Base-by-base conservation (phyloP, 371 early-diverging fungal genomes). In the Saksenaea vasiformis region DNA sequence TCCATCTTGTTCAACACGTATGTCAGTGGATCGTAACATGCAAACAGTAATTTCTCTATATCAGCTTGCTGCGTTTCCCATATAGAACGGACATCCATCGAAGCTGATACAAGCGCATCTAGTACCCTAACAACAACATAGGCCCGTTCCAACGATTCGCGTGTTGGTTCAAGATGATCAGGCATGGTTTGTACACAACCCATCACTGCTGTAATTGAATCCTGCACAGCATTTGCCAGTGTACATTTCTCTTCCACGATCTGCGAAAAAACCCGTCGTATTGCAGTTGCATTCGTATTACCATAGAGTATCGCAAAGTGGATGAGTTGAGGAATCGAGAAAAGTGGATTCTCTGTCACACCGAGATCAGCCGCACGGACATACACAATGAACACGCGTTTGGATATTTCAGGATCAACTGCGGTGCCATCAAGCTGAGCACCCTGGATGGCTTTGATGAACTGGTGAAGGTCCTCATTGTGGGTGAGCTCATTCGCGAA, bases 221-320 rank as follows among this genome's bases (percentile, higher is more conserved):
- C 51, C 24, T 47, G 51, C 24, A 47, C 51, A 22, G 51, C 51
- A 22, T 47, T 22, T 7, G 22, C 9, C 22, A 47, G 5, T 17
- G 51, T 22, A 47, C 19, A 22, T 5, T 22, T 47, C 22, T 26
- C 34, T 4, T 15, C 5, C 9, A 54, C 17, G 9, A 66, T 7
- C 22, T 56, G 56, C 15, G 56, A 31, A 60, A 67, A 62, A 1
- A 67, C n/a, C 2, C 13, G 9, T n/a, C 60, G 68, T 22, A 67
- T 63, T 2, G 56, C 24, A 5, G 38, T 58, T 22, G 60, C 44
- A 24, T 67, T 67, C 0, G 59, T 24, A 36, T 51, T 24, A 2
- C 63, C 63, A 41, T 62, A 67, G 31, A 61, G 34, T 10, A 62
- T 54, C 15, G 68, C 62, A 55, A 67, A 62, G 14, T 43, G 34